Base-by-base conservation (phyloP, 1,139 yeast species). In the Taphrina deformans region DNA sequence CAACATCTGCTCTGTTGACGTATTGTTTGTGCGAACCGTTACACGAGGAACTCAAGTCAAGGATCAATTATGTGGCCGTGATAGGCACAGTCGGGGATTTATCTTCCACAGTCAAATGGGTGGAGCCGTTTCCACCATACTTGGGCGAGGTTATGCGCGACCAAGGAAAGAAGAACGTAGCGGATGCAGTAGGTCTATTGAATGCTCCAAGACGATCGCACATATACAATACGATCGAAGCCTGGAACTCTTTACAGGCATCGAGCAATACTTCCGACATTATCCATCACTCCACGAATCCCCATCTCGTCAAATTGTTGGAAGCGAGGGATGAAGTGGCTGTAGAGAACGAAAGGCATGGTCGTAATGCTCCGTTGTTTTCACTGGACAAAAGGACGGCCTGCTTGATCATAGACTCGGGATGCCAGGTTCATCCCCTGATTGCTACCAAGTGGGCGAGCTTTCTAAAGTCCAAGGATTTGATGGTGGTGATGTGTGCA, bases 351-450 rank as follows among this genome's bases (percentile, higher is more conserved):
- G 65, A 51, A 14, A 55, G 53, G 35, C 31, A 41, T 10, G 46
- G 59, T 2, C 65, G 53, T 10, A 33, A 55, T 9, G 65, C 65
- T n/a, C 65, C 65, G 9, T 24, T 52, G n/a, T 61, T 52, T 24
- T 46, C 55, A 6, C 55, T 27, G 26, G 65, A 61, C 46, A 53
- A 53, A 9, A 29, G 65, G 2, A 53, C 53, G 18, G 65, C 65
- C 6, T 52, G 59, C 33, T 23, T 61, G 18, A 45, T 52, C 27
- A 53, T 61, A 12, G n/a, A 31, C 16, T 61, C 65, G 10, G 45
- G 45, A 10, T 52, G 59, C n/a, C 65, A 61, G 45, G 65, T 61
- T 2, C 65, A 61, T 21, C 65, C 65, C 7, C 46, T 61, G 18
- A 40, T 61, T 9, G 65, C 65, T 12, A 52, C 65, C 9, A 44